These are phyloP conservation scores for Zygoascus bituminiphila DNA, from an alignment of 805 yeast species.

Conservation along the genomic window DNA sequence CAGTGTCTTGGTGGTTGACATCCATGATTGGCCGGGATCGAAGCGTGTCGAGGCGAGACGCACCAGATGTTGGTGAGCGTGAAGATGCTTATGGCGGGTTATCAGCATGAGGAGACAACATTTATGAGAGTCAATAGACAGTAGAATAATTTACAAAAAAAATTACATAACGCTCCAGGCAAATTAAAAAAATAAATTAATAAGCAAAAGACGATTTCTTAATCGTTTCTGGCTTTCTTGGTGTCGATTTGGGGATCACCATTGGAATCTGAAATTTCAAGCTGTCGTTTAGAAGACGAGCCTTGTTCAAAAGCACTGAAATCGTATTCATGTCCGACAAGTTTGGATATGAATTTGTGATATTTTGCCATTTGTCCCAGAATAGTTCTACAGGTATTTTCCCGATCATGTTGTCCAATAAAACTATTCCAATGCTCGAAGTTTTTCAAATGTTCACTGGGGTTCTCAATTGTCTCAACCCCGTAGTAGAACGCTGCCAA, in stretches of 20 bases:
- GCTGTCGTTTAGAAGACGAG: neutral
- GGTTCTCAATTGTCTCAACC: neutral
- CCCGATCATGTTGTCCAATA: neutral
- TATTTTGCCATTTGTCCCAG: neutral
- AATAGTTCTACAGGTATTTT: neutral
- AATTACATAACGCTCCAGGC: too few species aligned
- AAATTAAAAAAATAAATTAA: too few species aligned
- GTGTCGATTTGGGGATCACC: neutral
- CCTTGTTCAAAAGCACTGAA: neutral
- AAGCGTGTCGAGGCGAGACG: too few species aligned
- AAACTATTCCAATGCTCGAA: neutral
- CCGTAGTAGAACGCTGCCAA: slow-evolving; percentile 29
- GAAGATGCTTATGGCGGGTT: too few species aligned
- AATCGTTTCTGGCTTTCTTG: neutral
- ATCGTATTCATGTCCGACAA: neutral
- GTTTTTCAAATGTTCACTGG: neutral
- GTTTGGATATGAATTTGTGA: neutral
- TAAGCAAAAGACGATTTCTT: too few species aligned
- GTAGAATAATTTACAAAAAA: too few species aligned
- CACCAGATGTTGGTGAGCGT: too few species aligned
- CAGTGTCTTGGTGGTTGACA: too few species aligned
- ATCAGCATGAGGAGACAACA: too few species aligned
- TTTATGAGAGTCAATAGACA: too few species aligned
- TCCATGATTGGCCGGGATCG: too few species aligned
- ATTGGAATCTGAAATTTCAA: neutral